Percentiles rank a stretch among this genome's conserved stretches.
phyloP scores from a whole-genome alignment of 257 asterid genomes.

The Solanum chmielewskii region DNA sequence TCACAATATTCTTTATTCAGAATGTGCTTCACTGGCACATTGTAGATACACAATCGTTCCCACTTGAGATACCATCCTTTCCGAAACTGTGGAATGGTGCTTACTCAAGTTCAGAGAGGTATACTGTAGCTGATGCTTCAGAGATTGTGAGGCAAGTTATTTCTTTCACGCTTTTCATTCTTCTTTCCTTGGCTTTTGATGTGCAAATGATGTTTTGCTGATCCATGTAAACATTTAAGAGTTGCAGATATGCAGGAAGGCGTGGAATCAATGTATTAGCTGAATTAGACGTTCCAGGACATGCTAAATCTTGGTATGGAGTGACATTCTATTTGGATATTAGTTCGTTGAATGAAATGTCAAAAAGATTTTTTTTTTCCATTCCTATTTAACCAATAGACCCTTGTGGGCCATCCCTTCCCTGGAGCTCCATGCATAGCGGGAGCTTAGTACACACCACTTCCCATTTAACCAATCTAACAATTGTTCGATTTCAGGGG shows the following conservation, averaged over 20 bases:
- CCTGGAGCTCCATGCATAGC: neutral
- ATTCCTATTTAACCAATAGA: neutral
- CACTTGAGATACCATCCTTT: slow-evolving; percentile 79
- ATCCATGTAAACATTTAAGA: neutral
- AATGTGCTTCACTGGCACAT: slow-evolving; percentile 99
- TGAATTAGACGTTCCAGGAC: slow-evolving; percentile 92
- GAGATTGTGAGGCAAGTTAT: slow-evolving; percentile 72
- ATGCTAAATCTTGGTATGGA: slow-evolving; percentile 77
- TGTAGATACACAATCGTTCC: slow-evolving; percentile 90
- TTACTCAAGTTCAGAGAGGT: slow-evolving; percentile 54
- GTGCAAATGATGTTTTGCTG: neutral
- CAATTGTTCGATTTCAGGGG: slow-evolving; percentile 42
- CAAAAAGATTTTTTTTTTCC: neutral
- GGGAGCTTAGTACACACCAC: neutral
- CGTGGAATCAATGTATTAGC: slow-evolving; percentile 86
- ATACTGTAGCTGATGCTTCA: slow-evolving; percentile 62
- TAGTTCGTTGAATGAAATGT: neutral
- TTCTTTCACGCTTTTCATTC: neutral
- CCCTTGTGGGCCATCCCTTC: neutral
- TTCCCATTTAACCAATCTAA: neutral
- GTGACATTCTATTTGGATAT: neutral
- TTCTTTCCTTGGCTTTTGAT: neutral
- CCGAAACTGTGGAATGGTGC: slow-evolving; percentile 91
- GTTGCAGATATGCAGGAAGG: slow-evolving; percentile 63
- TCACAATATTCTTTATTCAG: slow-evolving; percentile 18